phyloP scores from a whole-genome alignment of 495 filamentous ascomycete species.

The Neurospora sp. region DNA sequence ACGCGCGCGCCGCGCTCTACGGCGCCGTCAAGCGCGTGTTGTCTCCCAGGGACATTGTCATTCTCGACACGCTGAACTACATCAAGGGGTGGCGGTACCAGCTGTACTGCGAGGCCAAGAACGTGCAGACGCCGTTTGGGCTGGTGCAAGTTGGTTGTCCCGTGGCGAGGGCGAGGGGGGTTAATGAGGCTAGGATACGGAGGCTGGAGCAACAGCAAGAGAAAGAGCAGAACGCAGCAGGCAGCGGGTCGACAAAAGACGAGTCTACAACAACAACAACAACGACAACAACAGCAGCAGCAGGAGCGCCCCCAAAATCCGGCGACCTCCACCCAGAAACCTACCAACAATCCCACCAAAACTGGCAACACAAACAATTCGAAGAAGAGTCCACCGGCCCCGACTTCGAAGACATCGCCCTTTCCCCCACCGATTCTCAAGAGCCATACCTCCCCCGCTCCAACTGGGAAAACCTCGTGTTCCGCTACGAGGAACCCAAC shows the following conservation, averaged over 20 bases:
- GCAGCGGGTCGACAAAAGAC: no score
- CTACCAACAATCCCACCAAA: slow-evolving; percentile 1
- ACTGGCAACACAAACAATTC: neutral
- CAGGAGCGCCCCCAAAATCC: neutral
- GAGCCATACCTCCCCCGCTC: slow-evolving; percentile 28
- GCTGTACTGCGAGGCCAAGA: slow-evolving; percentile 89
- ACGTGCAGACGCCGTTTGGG: slow-evolving; percentile 68
- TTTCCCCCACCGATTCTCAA: no score
- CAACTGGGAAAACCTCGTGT: slow-evolving; percentile 86
- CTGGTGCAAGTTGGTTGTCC: slow-evolving; percentile 80
- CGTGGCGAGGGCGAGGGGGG: slow-evolving; percentile 52
- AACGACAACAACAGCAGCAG: neutral
- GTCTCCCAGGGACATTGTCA: slow-evolving; percentile 69
- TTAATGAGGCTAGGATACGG: slow-evolving; percentile 42
- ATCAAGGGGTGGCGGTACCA: slow-evolving; percentile 98
- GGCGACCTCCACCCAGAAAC: neutral
- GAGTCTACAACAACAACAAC: neutral
- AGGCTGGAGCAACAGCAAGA: slow-evolving; percentile 6
- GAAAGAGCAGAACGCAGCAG: no score
- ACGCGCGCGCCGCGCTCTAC: slow-evolving; percentile 77
- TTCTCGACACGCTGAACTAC: slow-evolving; percentile 87
- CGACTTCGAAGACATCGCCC: slow-evolving; percentile 1
- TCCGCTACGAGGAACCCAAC: slow-evolving; percentile 93
- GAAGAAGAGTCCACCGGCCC: neutral
- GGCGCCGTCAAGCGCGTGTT: slow-evolving; percentile 78